These are phyloP conservation scores for Serpula lacrymans DNA, from an alignment of 768 basidiomycete species.

Conservation along the genomic window DNA sequence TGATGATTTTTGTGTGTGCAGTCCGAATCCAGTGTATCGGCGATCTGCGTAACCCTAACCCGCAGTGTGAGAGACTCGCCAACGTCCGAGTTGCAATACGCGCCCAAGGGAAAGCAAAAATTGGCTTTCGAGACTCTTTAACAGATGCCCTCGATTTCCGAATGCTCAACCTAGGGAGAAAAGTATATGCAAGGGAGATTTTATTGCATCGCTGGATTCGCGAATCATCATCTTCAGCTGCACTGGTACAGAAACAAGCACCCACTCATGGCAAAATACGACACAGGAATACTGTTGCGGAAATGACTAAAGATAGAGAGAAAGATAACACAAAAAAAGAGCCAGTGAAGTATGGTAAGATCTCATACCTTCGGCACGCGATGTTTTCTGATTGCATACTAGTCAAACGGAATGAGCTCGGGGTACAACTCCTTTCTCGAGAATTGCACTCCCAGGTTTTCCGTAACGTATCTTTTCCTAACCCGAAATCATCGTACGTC, in stretches of 20 bases:
- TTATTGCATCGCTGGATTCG: slow-evolving; percentile 7
- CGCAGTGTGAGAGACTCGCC: too few relatives aligned
- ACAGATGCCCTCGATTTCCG: slow-evolving; percentile 2
- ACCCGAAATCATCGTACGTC: slow-evolving; percentile 57
- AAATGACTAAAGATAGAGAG: background rate
- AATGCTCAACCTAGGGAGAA: slow-evolving; percentile 9
- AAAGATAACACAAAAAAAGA: background rate
- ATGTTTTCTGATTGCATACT: background rate
- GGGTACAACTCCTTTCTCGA: slow-evolving; percentile 89
- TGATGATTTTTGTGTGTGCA: too few relatives aligned
- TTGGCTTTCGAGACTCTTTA: background rate
- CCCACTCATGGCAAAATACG: background rate
- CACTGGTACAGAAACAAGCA: background rate
- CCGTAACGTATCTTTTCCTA: slow-evolving; percentile 58
- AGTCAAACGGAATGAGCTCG: slow-evolving; percentile 81
- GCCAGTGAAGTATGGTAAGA: slow-evolving; percentile 8
- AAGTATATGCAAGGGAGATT: slow-evolving; percentile 5
- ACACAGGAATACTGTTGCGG: background rate
- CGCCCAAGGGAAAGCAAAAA: too few relatives aligned
- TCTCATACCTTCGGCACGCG: background rate
- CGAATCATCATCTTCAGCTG: slow-evolving; percentile 4
- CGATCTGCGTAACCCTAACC: too few relatives aligned
- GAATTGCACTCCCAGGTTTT: slow-evolving; percentile 84
- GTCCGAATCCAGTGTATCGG: too few relatives aligned
- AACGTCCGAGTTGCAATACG: too few relatives aligned